Evolutionary conservation across 352 stramenopile genomes (phyloP).

Genomic region (Phytophthora constricta): DNA sequence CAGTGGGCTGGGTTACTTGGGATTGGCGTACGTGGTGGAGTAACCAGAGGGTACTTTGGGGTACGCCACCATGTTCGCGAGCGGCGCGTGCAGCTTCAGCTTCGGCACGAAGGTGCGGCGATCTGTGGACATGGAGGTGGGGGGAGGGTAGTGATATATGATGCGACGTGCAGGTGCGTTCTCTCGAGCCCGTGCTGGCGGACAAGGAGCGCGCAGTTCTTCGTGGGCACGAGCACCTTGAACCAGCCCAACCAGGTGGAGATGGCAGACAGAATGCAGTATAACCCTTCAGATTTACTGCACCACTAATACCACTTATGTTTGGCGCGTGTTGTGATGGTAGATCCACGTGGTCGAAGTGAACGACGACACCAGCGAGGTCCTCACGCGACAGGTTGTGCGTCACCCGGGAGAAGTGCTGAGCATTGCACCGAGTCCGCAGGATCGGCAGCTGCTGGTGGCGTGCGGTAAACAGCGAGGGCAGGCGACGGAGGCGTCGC

Average conservation of each 20-base stretch:
- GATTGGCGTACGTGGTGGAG: too few relatives aligned
- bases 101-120: constrained; percentile 44
- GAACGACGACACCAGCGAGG: constrained; percentile 43
- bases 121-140: not conserved
- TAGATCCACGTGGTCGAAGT: constrained; percentile 76
- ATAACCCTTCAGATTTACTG: not conserved
- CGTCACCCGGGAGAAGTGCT: constrained; percentile 55
- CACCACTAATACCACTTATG: constrained; percentile 19
- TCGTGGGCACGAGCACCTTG: constrained; percentile 69
- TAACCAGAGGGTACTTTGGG: not conserved
- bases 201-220: constrained; percentile 74
- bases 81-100: constrained; percentile 47
- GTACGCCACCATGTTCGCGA: constrained; percentile 34
- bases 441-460: constrained; percentile 54
- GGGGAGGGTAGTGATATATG: not conserved
- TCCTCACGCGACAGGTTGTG: constrained; percentile 51
- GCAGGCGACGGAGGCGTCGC: constrained; percentile 40
- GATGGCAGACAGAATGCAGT: not conserved
- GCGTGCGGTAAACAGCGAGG: constrained; percentile 58
- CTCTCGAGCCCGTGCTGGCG: constrained; percentile 68
- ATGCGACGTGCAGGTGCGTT: constrained; percentile 50
- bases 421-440: constrained; percentile 57
- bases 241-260: constrained; percentile 74
- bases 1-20: constrained; percentile 1
- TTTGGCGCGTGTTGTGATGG: not conserved